Evolutionary conservation across 257 asterid genomes (phyloP), one percentile per base, ranked within the genome.

Genomic region (Nicotiana undulata): DNA sequence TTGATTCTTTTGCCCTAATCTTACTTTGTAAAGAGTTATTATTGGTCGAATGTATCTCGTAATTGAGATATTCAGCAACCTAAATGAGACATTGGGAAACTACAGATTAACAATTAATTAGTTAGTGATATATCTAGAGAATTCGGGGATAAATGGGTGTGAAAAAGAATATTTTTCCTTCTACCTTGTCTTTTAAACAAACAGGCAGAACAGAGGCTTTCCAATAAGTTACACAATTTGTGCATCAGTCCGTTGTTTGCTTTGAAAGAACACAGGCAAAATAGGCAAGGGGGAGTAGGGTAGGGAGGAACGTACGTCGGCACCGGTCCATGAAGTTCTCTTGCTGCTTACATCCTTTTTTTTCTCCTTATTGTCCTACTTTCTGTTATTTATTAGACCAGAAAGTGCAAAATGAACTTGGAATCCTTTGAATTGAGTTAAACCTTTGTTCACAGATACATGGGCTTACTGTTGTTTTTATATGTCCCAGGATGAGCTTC

Each of bases 401-500:
- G 60, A 20, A 70, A 68, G 12, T 5, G 77, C 34, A 70, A 10
- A 67, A 70, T 13, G 40, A 72, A 72, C 13, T 46, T 46, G 15
- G 22, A n/a, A 22, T 46, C 2, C 60, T 72, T 46, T 72, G 60
- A 7, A 46, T 72, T 15, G 61, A 13, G 60, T 46, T 72, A 46
- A 24, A 72, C 22, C 24, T 24, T 24, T 72, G 78, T 51, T 51
- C 16, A 3, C 18, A 2, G 1, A 12, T 17, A 51, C 5, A 5
- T 51, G 55, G 55, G 55, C 17, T 11, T 51, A 51, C 17, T 51
- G 17, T 72, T 49, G 16, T 72, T 72, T 55, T 34, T 70, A 40
- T 44, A 46, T 72, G 60, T 24, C 24, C 6, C 60, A 74, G 78
- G 78, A 74, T 74, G 78, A 74, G 89, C 89, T 92, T 76, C 86